phyloP scores from a whole-genome alignment of 805 yeast species.

The Metschnikowia shivogae region DNA sequence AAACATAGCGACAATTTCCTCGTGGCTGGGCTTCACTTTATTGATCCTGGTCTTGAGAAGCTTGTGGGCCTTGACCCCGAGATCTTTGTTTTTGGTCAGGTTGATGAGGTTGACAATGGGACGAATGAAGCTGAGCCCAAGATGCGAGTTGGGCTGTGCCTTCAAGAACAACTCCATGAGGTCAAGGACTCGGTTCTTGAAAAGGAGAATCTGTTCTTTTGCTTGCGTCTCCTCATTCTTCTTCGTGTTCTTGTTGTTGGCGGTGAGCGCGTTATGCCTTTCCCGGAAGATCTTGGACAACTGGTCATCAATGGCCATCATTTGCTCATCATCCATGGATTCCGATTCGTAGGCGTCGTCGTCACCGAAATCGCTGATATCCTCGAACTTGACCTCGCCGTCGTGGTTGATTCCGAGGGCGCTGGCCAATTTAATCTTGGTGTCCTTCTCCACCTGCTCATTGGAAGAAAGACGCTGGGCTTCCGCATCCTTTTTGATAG shows the following conservation, averaged over 20 bases:
- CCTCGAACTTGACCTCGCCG: constrained; percentile 45
- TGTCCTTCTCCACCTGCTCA: constrained; percentile 33
- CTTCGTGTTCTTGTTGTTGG: constrained; percentile 48
- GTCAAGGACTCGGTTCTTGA: constrained; percentile 77
- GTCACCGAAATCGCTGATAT: constrained; percentile 33
- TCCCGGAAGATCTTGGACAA: constrained; percentile 80
- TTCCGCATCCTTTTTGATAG: constrained; percentile 11
- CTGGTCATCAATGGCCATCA: constrained; percentile 90
- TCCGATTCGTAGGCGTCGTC: constrained; percentile 59
- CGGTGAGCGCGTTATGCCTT: constrained; percentile 61
- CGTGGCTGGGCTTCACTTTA: constrained; percentile 38
- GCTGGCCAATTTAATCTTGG: constrained; percentile 62
- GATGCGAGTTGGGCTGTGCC: constrained; percentile 36
- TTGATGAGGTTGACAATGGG: constrained; percentile 61
- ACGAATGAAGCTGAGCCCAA: constrained; percentile 42
- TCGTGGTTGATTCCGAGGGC: constrained; percentile 61
- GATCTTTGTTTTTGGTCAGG: constrained; percentile 61
- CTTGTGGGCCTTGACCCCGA: constrained; percentile 75
- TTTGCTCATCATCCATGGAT: constrained; percentile 92
- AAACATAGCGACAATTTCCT: constrained; percentile 18
- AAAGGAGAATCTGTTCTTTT: constrained; percentile 68
- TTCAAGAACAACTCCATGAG: constrained; percentile 62
- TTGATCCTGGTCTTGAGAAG: constrained; percentile 58
- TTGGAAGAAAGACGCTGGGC: constrained; percentile 11
- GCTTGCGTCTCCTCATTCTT: constrained; percentile 76